phyloP scores from a whole-genome alignment of 441 rosid genomes.

The Jatropha podagrica region DNA sequence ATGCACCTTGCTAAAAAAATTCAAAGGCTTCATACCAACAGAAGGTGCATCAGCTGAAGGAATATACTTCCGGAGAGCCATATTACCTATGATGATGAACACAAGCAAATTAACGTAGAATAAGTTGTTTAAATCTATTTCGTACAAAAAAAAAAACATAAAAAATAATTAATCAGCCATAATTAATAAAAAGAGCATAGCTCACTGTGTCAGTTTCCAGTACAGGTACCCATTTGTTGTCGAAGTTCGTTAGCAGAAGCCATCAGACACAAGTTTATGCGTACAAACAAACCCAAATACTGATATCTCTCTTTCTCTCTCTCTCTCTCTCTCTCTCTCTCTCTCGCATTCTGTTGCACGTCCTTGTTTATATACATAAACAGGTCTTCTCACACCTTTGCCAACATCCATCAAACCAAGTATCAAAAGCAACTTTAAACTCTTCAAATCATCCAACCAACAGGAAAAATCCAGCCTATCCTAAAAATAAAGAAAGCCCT shows the following conservation, averaged over 20 bases:
- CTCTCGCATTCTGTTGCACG: neutral
- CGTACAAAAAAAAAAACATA: neutral
- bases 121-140: neutral
- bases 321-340: neutral
- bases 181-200: no score
- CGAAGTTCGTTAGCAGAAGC: no score
- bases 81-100: conserved; percentile 41
- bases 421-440: neutral
- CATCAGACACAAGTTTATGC: no score
- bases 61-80: conserved; percentile 73
- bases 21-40: conserved; percentile 62
- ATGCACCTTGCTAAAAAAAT: conserved; percentile 49
- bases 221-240: no score
- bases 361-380: neutral
- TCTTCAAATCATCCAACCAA: neutral
- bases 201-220: no score
- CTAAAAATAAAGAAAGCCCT: neutral
- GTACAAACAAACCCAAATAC: no score
- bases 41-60: conserved; percentile 51
- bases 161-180: neutral
- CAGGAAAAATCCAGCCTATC: neutral
- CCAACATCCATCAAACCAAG: neutral
- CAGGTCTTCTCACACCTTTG: neutral
- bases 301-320: no score
- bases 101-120: neutral